Evolutionary conservation across 2,329 filamentous ascomycete species (phyloP).

Genomic region (Xylariaceae sp.): DNA sequence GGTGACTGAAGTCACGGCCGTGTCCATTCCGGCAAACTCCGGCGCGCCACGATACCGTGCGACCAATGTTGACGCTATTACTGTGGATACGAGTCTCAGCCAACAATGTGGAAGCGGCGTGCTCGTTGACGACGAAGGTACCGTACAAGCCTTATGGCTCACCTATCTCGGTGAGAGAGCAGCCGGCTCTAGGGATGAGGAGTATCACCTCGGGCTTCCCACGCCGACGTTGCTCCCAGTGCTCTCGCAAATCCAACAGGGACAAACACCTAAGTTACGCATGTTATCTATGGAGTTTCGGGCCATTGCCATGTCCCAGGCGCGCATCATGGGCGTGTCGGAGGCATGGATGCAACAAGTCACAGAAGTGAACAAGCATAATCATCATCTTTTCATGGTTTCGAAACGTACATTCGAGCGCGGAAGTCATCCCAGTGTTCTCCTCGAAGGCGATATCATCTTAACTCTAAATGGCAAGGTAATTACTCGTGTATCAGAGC

Average conservation of each 20-base stretch:
- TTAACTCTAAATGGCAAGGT: constrained; percentile 86
- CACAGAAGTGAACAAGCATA: constrained; percentile 79
- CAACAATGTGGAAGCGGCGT: constrained; percentile 93
- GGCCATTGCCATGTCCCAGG: constrained; percentile 94
- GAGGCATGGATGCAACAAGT: constrained; percentile 95
- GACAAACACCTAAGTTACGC: constrained; percentile 72
- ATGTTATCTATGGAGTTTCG: constrained; percentile 94
- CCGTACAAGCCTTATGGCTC: constrained; percentile 92
- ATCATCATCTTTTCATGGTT: constrained; percentile 98
- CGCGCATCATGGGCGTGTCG: constrained; percentile 91
- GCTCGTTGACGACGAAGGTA: constrained; percentile 81
- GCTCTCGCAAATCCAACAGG: constrained; percentile 78
- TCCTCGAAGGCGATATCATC: constrained; percentile 89
- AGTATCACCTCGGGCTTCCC: constrained; percentile 91
- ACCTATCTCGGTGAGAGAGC: constrained; percentile 92
- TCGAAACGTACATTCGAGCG: constrained; percentile 76
- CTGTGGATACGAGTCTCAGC: constrained; percentile 87
- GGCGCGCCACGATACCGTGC: constrained; percentile 89
- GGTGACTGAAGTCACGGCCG: constrained; percentile 95
- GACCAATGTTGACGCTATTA: constrained; percentile 94
- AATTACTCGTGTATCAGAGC: constrained; percentile 86
- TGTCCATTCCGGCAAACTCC: constrained; percentile 90
- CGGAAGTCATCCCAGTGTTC: constrained; percentile 46
- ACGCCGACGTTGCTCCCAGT: constrained; percentile 86
- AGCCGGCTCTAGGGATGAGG: constrained; percentile 79